phyloP scores from a whole-genome alignment of 495 filamentous ascomycete genomes.

The Podospora sp. region DNA sequence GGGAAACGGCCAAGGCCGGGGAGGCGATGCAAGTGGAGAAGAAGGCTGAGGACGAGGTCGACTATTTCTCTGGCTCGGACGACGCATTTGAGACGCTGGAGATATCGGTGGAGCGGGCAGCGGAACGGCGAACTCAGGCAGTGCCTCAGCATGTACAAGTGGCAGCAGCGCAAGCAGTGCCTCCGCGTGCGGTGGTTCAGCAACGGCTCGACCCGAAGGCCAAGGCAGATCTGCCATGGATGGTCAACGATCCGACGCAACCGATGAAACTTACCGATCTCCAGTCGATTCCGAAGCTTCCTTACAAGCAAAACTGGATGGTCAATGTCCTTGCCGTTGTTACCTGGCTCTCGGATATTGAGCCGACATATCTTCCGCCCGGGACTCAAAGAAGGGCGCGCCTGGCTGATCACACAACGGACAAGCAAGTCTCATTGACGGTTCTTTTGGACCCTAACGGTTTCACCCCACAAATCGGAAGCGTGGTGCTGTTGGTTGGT shows the following conservation, averaged over 20 bases:
- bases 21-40: neutral
- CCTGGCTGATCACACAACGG: conserved; percentile 44
- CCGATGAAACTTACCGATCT: conserved; percentile 47
- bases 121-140: conserved; percentile 28
- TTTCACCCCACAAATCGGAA: conserved; percentile 44
- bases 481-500: conserved; percentile 46
- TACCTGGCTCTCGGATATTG: conserved; percentile 41
- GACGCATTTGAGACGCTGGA: conserved; percentile 21
- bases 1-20: neutral
- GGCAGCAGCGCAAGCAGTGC: no score
- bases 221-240: conserved; percentile 25
- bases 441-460: conserved; percentile 48
- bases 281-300: conserved; percentile 44
- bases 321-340: conserved; percentile 50
- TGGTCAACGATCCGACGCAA: conserved; percentile 28
- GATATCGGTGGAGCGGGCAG: conserved; percentile 1
- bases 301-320: conserved; percentile 54
- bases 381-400: conserved; percentile 46
- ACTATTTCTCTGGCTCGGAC: conserved; percentile 27
- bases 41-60: conserved; percentile 19
- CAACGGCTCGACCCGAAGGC: neutral
- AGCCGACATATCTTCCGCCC: conserved; percentile 43
- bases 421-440: conserved; percentile 47
- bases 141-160: neutral
- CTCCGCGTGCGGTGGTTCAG: neutral